Conservation (phyloP, 768 basidiomycete species). For the Phaeotremella fagi region DNA sequence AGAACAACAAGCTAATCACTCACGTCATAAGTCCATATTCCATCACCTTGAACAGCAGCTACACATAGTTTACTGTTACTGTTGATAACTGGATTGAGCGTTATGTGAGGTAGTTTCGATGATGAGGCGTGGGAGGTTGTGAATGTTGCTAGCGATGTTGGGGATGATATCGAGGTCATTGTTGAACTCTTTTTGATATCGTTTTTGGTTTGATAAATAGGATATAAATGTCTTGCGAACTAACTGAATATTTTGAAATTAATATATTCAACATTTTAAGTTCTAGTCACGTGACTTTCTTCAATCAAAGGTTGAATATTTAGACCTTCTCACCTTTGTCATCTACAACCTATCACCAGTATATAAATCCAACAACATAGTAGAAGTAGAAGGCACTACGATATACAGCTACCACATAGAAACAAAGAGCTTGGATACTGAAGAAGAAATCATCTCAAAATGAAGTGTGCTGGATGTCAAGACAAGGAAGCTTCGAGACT, state of each 20-base stretch:
- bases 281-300: background rate
- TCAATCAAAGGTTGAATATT: too few species aligned
- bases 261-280: background rate
- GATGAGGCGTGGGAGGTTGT: slow-evolving; percentile 36
- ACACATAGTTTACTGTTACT: slow-evolving; percentile 31
- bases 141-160: slow-evolving; percentile 41
- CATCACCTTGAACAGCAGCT: slow-evolving; percentile 46
- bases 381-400: too few species aligned
- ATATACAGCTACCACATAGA: too few species aligned
- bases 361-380: too few species aligned
- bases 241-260: background rate
- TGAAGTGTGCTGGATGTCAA: slow-evolving; percentile 50
- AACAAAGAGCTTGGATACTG: too few species aligned
- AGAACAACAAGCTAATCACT: slow-evolving; percentile 5
- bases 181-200: background rate
- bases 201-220: background rate
- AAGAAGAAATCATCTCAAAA: background rate
- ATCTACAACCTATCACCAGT: too few species aligned
- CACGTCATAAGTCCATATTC: slow-evolving; percentile 49
- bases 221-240: too few species aligned
- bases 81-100: slow-evolving; percentile 32
- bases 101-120: slow-evolving; percentile 32
- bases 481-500: slow-evolving; percentile 78
- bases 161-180: slow-evolving; percentile 33
- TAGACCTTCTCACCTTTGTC: background rate